A percentile compares a stretch with the other conserved stretches of the same genome.
Conservation (phyloP, 805 yeast species). For the Jamesozyma jinghongensis region DNA sequence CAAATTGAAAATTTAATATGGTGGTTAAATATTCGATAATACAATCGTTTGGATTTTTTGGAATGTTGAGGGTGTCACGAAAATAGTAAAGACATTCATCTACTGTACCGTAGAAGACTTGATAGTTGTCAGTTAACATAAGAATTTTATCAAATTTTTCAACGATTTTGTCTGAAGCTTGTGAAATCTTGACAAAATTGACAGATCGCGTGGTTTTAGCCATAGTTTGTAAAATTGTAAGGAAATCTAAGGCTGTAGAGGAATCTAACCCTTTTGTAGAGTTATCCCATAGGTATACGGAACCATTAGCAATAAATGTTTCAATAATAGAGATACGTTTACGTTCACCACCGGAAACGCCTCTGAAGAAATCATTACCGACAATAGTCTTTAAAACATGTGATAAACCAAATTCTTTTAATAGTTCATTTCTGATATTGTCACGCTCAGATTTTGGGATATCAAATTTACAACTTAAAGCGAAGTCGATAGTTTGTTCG, state of each 20-base stretch:
- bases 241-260: conserved; percentile 41
- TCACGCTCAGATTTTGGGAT: conserved; percentile 21
- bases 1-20: conserved; percentile 36
- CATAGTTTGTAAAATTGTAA: conserved; percentile 35
- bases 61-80: conserved; percentile 40
- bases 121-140: conserved; percentile 39
- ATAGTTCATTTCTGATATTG: conserved; percentile 20
- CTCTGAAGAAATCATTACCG: conserved; percentile 54
- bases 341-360: conserved; percentile 62
- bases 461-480: conserved; percentile 38
- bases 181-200: conserved; percentile 40
- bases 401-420: conserved; percentile 35
- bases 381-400: conserved; percentile 51
- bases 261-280: conserved; percentile 46
- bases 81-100: conserved; percentile 39
- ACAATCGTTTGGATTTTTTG: conserved; percentile 47
- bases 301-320: conserved; percentile 38
- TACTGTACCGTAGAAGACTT: conserved; percentile 39
- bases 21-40: conserved; percentile 57
- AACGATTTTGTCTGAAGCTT: conserved; percentile 41
- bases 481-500: conserved; percentile 47
- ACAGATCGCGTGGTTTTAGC: conserved; percentile 34
- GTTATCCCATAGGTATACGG: conserved; percentile 45
- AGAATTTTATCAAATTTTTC: conserved; percentile 41
- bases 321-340: conserved; percentile 59